Base-by-base conservation (phyloP, 2,329 filamentous ascomycete genomes). In the Fusarium bactridioides region DNA sequence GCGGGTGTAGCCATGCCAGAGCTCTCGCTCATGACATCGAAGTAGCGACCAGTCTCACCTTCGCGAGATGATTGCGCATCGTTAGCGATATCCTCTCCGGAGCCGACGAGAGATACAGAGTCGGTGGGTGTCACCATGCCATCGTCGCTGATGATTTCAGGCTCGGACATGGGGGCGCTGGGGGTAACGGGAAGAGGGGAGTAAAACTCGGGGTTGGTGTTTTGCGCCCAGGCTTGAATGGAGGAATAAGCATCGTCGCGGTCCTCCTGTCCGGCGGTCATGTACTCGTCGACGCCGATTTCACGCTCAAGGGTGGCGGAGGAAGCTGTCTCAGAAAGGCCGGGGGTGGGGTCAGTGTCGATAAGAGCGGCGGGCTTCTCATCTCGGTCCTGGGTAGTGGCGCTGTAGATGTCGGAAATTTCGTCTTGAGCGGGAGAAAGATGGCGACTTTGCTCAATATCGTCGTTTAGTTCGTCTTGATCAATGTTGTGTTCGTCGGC, bases 191-290 rank as follows among this genome's bases (percentile, higher is more conserved):
- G 88, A 27, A 90, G 84, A 9, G 89, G 88, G 10, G 89, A 90
- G 82, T 90, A 91, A 75, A 91, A 90, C 75, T 85, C 84, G 15
- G 82, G 80, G 76, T 82, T 82, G 9, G 86, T 87, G 64, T 84
- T 82, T 72, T 89, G 85, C 3, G 89, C 89, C 89, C 90, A 91
- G 0, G 89, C 90, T 76, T 91, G 88, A 72, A 91, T 91, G 4
- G 88, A 89, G 50, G 86, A 86, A 76, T 87, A 91, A 4, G 87
- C 85, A 19, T 86, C 84, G 19, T 82, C 78, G 25, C 79, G 79
- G 61, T 85, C 81, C 7, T 85, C 82, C 72, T 87, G 83, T 45
- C 85, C 84, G 13, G 86, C 85, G 1, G 87, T 86, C 82, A 87
- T 85, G 79, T 83, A 88, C 74, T 88, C 86, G 66, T 87, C 82